Evolutionary conservation across 2,329 filamentous ascomycete species (phyloP).

Genomic region (Xylariaceae sp.): DNA sequence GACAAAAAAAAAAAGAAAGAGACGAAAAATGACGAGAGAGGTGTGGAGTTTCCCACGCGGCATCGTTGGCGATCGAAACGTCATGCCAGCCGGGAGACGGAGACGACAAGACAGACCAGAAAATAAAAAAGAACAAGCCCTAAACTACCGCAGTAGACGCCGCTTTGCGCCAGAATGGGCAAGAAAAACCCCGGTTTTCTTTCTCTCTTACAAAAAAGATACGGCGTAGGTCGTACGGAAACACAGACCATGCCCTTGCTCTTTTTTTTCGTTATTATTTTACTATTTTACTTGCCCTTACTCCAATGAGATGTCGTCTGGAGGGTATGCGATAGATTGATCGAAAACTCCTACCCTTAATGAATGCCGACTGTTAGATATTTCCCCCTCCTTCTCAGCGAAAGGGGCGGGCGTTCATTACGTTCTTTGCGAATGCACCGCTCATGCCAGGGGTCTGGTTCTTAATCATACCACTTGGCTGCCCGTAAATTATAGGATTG

Average conservation of each 20-base stretch:
- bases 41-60: constrained; percentile 15
- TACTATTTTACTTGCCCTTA: neutral
- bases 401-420: constrained; percentile 2
- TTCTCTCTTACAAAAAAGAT: no score
- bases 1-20: constrained; percentile 15
- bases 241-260: constrained; percentile 1
- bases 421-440: constrained; percentile 5
- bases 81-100: constrained; percentile 25
- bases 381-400: neutral
- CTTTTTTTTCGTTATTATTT: neutral
- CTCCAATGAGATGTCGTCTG: neutral
- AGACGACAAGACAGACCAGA: no score
- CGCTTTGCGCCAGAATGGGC: constrained; percentile 19
- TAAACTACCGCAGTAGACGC: constrained; percentile 21
- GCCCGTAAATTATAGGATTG: neutral
- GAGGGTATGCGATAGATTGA: constrained; percentile 11
- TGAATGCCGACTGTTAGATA: constrained; percentile 1
- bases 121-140: constrained; percentile 9
- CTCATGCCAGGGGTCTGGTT: constrained; percentile 12
- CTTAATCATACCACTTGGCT: neutral
- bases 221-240: no score
- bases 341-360: neutral
- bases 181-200: constrained; percentile 10
- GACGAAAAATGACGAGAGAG: neutral
- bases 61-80: constrained; percentile 26